Base-by-base conservation (phyloP, 371 early-diverging fungal genomes). In the Lichtheimia ornata region DNA sequence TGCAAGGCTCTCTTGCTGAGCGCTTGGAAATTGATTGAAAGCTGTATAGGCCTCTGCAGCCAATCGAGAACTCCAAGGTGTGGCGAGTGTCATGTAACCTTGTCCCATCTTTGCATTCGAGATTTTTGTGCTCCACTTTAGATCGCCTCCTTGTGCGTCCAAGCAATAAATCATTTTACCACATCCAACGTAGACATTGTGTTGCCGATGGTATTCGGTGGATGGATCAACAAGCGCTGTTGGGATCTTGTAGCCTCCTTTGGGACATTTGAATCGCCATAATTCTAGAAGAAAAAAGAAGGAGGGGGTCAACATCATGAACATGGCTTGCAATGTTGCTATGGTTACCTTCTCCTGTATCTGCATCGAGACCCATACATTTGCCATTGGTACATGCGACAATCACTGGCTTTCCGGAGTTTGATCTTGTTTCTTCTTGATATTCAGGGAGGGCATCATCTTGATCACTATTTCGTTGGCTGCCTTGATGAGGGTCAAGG, bases 61-160 rank as follows among this genome's bases (percentile, higher is more conserved):
- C 17, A 73, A 55, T 25, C 70, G 64, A 6, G 74, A 77, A 18
- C 70, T 66, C 77, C 72, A 74, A 14, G 70, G 65, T 1, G 74
- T 73, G 4, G 73, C 74, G 61, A 76, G 15, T 11, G 73, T 66
- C 71, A 76, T 70, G 20, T 66, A 70, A 3, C 58, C 57, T 5
- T 47, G 41, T 3, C 68, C 67, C 28, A 71, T 57, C 15, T 20
- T 53, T 7, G 69, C 55, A n/a, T 65, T 57, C 2, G 67, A 63
- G 5, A 73, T 57, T 27, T 67, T 65, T 0, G 42, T 49, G 5
- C 51, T 58, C 76, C 76, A 76, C 25, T 65, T 27, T 0, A 71
- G 45, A 9, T 63, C 59, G 3, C 76, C 76, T 0, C 64, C 62
- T 4, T 24, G 30, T 11, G 71, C 58, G 9, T 60, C 53, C 13